A percentile compares a stretch with the other conserved stretches of the same genome.
Evolutionary conservation across 192 early-diverging fungal genomes (phyloP).

Genomic region (Linnemannia exigua): DNA sequence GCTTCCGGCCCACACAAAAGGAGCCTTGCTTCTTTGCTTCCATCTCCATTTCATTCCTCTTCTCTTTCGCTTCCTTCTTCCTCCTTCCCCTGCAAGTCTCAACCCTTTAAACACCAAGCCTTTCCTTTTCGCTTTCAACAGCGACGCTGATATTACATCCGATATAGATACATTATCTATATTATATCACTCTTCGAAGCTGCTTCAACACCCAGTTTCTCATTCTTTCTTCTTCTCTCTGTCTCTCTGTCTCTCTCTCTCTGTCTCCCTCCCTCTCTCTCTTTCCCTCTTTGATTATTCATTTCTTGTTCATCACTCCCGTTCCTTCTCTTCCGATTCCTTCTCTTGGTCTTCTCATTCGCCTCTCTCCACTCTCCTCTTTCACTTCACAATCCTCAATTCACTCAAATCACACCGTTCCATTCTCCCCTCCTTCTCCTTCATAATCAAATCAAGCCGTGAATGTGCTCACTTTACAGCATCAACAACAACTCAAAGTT

Average conservation of each 20-base stretch:
- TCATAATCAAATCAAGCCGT: neutral
- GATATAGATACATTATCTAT: neutral
- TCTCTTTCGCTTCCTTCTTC: too few species aligned
- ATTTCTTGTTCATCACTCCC: neutral
- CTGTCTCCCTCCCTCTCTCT: neutral
- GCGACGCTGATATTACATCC: too few species aligned
- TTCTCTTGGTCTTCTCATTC: neutral
- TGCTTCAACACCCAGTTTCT: neutral
- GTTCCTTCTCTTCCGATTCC: neutral
- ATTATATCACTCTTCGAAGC: too few species aligned
- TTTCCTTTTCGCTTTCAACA: too few species aligned
- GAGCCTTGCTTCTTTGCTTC: too few species aligned
- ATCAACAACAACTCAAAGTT: constrained; percentile 50
- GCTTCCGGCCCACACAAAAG: too few species aligned
- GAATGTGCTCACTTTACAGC: constrained; percentile 52
- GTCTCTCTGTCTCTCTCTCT: neutral
- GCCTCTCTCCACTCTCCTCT: neutral
- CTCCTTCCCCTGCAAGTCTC: too few species aligned
- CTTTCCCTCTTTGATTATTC: neutral
- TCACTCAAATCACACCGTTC: too few species aligned
- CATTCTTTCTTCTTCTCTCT: neutral
- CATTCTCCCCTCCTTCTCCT: neutral
- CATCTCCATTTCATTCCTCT: too few species aligned
- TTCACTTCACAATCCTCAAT: neutral
- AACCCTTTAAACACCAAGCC: too few species aligned